phyloP scores from a whole-genome alignment of 352 stramenopile species.

The Globisporangium barbulae region DNA sequence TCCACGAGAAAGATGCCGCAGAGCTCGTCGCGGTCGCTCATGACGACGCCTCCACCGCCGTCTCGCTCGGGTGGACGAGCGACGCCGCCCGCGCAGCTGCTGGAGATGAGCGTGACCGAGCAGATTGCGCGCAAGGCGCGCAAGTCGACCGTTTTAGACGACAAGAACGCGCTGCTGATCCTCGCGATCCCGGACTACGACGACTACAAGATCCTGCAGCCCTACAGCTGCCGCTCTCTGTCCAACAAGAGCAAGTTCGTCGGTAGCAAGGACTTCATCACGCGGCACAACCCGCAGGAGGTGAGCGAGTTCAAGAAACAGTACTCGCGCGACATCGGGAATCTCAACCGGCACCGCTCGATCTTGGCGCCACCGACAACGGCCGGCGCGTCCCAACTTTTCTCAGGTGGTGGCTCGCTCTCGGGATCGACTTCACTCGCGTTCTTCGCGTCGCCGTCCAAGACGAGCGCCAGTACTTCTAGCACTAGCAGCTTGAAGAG shows the following conservation, averaged over 20 bases:
- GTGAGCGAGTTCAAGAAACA: conserved; percentile 76
- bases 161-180: conserved; percentile 65
- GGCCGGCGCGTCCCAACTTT: conserved; percentile 15
- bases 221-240: conserved; percentile 67
- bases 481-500: too few species aligned
- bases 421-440: conserved; percentile 23
- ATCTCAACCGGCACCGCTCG: conserved; percentile 59
- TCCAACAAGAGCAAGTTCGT: conserved; percentile 64
- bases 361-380: conserved; percentile 46
- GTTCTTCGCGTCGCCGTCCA: conserved; percentile 24
- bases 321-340: conserved; percentile 67
- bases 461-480: conserved; percentile 16
- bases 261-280: conserved; percentile 64
- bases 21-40: conserved; percentile 30
- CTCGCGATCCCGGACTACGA: conserved; percentile 77
- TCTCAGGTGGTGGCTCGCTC: conserved; percentile 13
- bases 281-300: conserved; percentile 67
- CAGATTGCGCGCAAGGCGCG: conserved; percentile 62
- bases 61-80: conserved; percentile 20
- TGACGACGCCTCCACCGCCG: conserved; percentile 21
- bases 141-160: conserved; percentile 67
- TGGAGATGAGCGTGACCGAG: conserved; percentile 65
- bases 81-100: conserved; percentile 23
- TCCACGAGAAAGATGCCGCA: conserved; percentile 12
- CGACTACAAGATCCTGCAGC: conserved; percentile 72